Percentiles rank a stretch among this genome's conserved stretches.
Conservation (phyloP, 2,329 filamentous ascomycete species). For the Piedraia hortae region DNA sequence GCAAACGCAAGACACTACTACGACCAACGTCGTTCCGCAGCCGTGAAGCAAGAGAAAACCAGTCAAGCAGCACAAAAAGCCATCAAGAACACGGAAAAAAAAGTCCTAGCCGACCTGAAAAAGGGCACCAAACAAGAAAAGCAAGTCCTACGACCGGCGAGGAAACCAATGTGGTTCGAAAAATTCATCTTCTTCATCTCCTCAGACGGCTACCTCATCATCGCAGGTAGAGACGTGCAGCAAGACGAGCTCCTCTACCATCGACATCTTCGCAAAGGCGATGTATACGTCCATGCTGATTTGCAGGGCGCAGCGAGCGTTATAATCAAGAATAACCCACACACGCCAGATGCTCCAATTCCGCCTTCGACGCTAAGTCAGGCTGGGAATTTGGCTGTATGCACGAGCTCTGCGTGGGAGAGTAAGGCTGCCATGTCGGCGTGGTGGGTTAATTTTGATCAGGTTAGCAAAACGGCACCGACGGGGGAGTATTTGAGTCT, state of each 20-base stretch:
- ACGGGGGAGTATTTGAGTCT: constrained; percentile 53
- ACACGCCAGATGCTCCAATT: constrained; percentile 56
- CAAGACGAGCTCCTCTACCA: constrained; percentile 87
- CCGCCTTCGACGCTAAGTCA: constrained; percentile 77
- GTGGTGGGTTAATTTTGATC: constrained; percentile 80
- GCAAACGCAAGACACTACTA: constrained; percentile 81
- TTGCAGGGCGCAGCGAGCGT: constrained; percentile 60
- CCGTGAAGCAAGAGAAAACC: constrained; percentile 69
- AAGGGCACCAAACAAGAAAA: constrained; percentile 82
- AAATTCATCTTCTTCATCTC: constrained; percentile 93
- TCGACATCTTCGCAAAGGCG: constrained; percentile 60
- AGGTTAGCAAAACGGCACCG: constrained; percentile 63
- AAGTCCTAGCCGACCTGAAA: constrained; percentile 62
- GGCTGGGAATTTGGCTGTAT: constrained; percentile 61
- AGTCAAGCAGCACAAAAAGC: constrained; percentile 54
- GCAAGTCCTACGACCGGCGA: constrained; percentile 52
- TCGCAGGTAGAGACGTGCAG: constrained; percentile 61
- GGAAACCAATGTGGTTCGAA: constrained; percentile 80
- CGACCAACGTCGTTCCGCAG: constrained; percentile 60
- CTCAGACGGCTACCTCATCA: constrained; percentile 76
- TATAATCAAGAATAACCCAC: constrained; percentile 66
- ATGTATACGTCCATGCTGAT: constrained; percentile 79
- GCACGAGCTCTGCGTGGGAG: constrained; percentile 77
- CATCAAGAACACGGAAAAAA: constrained; percentile 69
- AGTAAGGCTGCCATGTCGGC: constrained; percentile 87